Conservation (phyloP, 1,284 basidiomycete genomes). For the Termitomyces sp. region DNA sequence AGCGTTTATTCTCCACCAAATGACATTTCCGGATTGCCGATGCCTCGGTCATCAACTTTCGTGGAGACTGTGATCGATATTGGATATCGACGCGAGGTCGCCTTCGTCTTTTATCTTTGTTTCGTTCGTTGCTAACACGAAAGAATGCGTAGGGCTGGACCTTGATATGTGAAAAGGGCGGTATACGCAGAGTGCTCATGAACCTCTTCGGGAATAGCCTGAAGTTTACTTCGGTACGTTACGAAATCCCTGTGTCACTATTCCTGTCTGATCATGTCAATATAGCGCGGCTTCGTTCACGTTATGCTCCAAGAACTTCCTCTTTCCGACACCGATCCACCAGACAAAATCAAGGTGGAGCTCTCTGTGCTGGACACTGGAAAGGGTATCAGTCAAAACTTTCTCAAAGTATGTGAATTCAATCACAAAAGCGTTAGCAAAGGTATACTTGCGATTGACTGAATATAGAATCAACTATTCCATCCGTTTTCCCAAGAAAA, state of each 20-base stretch:
- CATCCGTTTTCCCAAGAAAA: slow-evolving; percentile 97
- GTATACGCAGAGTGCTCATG: slow-evolving; percentile 89
- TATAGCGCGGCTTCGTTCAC: slow-evolving; percentile 83
- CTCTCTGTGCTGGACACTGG: slow-evolving; percentile 88
- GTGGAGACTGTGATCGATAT: slow-evolving; percentile 91
- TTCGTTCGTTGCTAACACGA: slow-evolving; percentile 1
- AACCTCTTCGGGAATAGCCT: slow-evolving; percentile 94
- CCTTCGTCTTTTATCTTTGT: not conserved
- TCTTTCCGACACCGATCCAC: slow-evolving; percentile 42
- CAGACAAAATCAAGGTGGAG: slow-evolving; percentile 71
- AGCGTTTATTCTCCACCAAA: slow-evolving; percentile 86
- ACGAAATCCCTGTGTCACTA: not conserved
- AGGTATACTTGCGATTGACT: slow-evolving; percentile 8
- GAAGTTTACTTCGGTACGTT: slow-evolving; percentile 78
- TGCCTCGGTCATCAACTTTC: slow-evolving; percentile 29
- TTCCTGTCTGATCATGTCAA: slow-evolving; percentile 5
- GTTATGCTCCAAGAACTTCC: slow-evolving; percentile 78
- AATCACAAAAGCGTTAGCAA: not conserved
- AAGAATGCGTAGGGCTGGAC: slow-evolving; percentile 67
- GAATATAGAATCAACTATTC: slow-evolving; percentile 82
- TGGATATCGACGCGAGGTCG: slow-evolving; percentile 62
- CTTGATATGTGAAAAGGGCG: slow-evolving; percentile 87
- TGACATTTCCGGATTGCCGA: slow-evolving; percentile 38
- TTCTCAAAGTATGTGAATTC: slow-evolving; percentile 60
- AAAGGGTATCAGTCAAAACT: slow-evolving; percentile 88